These are phyloP conservation scores for Plectosphaerella sp. DNA, from an alignment of 2,329 filamentous ascomycete species.

Conservation along the genomic window DNA sequence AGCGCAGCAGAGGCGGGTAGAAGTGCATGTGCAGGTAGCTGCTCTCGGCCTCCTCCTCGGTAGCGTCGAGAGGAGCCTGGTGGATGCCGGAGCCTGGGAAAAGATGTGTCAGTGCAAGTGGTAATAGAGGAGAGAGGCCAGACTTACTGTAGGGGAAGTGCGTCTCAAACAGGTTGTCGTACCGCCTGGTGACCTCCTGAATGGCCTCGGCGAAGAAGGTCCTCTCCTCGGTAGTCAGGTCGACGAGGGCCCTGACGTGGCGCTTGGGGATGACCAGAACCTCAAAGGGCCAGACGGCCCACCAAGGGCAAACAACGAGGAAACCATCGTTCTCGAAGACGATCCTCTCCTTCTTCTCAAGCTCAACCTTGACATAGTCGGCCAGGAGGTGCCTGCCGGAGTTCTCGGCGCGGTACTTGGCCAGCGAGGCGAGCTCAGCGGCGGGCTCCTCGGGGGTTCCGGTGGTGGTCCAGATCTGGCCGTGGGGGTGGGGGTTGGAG, in stretches of 20 bases:
- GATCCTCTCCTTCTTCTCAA: conserved; percentile 75
- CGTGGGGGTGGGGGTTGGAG: conserved; percentile 96
- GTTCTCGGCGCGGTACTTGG: conserved; percentile 71
- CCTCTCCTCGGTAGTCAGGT: conserved; percentile 69
- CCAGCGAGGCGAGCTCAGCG: conserved; percentile 72
- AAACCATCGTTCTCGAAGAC: conserved; percentile 86
- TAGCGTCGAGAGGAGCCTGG: conserved; percentile 83
- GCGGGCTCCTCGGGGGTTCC: conserved; percentile 84
- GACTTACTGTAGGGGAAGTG: conserved; percentile 85
- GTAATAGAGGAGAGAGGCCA: not conserved
- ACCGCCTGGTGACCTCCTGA: conserved; percentile 82
- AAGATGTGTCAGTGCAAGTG: conserved; percentile 11
- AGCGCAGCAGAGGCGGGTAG: conserved; percentile 88
- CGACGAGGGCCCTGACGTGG: conserved; percentile 80
- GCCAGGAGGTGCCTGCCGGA: conserved; percentile 71
- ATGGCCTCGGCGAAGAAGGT: conserved; percentile 75
- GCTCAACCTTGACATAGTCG: conserved; percentile 83
- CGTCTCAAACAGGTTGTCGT: conserved; percentile 96
- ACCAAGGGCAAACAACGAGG: conserved; percentile 90
- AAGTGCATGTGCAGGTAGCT: conserved; percentile 97
- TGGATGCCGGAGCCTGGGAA: conserved; percentile 79
- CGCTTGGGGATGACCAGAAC: conserved; percentile 82
- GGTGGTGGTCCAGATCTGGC: conserved; percentile 93
- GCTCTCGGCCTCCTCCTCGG: conserved; percentile 75
- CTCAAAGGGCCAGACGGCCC: conserved; percentile 97